These are phyloP conservation scores for Saccharomycopsis sp. DNA, from an alignment of 805 yeast genomes.

Conservation along the genomic window DNA sequence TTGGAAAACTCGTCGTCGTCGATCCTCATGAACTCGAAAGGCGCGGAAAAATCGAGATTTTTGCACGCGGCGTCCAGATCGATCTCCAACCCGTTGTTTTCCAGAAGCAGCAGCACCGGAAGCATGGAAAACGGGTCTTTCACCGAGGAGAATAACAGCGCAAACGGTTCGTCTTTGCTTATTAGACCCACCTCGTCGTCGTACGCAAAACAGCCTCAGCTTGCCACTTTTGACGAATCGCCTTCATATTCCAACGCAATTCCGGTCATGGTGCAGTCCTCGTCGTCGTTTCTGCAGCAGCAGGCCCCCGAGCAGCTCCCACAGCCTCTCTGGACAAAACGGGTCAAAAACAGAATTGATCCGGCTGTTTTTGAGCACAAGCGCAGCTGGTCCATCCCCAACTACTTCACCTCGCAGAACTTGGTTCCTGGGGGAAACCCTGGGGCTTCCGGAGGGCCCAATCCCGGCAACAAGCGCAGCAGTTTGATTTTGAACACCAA, in stretches of 20 bases:
- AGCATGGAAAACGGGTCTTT: background rate
- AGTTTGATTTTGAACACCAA: background rate
- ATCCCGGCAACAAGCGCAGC: background rate
- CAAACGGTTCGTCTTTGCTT: conserved; percentile 3
- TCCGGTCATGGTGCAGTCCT: background rate
- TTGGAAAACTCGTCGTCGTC: background rate
- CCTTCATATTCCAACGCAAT: background rate
- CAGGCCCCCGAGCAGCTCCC: background rate
- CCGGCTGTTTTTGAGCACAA: conserved; percentile 13
- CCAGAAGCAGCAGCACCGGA: background rate
- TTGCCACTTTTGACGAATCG: background rate
- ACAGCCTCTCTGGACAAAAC: conserved; percentile 15
- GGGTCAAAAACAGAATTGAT: conserved; percentile 12
- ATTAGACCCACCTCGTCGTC: conserved; percentile 2
- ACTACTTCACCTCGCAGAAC: background rate
- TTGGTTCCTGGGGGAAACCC: background rate
- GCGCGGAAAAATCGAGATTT: conserved; percentile 6
- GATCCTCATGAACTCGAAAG: background rate
- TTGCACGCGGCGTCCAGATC: conserved; percentile 15
- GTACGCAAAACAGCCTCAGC: background rate
- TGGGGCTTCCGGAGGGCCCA: background rate
- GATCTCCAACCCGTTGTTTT: conserved; percentile 17
- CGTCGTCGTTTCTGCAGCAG: background rate
- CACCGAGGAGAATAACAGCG: background rate
- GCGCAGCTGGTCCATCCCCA: conserved; percentile 20